Conservation (phyloP, 805 yeast genomes). For the Wickerhamia fluorescens region DNA sequence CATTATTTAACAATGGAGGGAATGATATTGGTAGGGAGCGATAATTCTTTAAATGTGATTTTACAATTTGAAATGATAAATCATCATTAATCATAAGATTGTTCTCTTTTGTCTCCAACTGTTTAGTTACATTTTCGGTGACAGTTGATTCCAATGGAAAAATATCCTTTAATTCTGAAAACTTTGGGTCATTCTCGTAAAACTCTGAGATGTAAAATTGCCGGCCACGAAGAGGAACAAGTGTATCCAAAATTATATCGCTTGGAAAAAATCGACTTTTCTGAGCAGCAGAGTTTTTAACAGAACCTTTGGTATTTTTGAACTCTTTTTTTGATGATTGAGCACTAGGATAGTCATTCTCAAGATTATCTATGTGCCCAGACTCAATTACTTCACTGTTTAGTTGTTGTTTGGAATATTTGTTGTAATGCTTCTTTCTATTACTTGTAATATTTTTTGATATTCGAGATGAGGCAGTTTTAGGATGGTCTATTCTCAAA, state of each 20-base stretch:
- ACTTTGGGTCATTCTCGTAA: constrained; percentile 8
- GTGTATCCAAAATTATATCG: constrained; percentile 26
- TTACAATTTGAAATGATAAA: constrained; percentile 25
- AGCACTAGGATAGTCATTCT: no score
- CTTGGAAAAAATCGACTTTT: constrained; percentile 36
- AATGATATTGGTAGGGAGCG: constrained; percentile 28
- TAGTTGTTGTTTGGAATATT: no score
- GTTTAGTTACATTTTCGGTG: constrained; percentile 4
- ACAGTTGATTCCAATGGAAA: constrained; percentile 9
- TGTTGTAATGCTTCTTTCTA: constrained; percentile 21
- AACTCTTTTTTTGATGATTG: no score
- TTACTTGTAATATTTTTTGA: constrained; percentile 12
- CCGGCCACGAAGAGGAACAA: constrained; percentile 12
- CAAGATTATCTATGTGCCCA: no score
- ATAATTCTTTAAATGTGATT: constrained; percentile 22
- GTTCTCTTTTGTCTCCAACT: background rate
- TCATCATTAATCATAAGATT: constrained; percentile 20
- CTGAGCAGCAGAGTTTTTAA: no score
- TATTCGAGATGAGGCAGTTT: constrained; percentile 7
- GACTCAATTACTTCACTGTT: no score
- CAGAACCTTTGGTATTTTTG: no score
- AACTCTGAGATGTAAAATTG: constrained; percentile 12
- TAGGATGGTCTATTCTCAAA: no score
- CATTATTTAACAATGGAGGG: constrained; percentile 16
- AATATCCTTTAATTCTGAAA: constrained; percentile 12